Evolutionary conservation across 2,329 filamentous ascomycete species (phyloP).

Genomic region (Neonectria hederae): DNA sequence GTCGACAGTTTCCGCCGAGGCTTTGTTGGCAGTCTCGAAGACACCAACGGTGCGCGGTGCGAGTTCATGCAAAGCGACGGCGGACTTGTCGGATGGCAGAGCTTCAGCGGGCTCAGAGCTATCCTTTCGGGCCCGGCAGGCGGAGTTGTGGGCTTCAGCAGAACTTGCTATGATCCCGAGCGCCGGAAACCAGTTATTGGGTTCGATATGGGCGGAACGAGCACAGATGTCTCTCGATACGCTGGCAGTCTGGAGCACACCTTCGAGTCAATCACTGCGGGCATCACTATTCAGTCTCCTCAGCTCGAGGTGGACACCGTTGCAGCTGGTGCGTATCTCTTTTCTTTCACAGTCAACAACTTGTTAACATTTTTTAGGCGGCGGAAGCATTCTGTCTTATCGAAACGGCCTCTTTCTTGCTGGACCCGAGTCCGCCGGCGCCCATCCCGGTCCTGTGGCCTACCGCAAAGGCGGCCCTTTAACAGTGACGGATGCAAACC

Average conservation of each 20-base stretch:
- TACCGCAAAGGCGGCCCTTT: constrained; percentile 76
- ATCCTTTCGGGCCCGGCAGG: constrained; percentile 79
- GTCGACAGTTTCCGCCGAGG: constrained; percentile 37
- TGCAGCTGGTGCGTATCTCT: constrained; percentile 3
- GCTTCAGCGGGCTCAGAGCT: constrained; percentile 74
- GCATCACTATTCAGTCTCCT: constrained; percentile 80
- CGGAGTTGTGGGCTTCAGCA: constrained; percentile 78
- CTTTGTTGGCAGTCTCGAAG: constrained; percentile 49
- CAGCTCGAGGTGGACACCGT: constrained; percentile 82
- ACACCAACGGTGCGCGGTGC: constrained; percentile 24
- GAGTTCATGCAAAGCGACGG: constrained; percentile 61
- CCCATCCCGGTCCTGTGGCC: constrained; percentile 76
- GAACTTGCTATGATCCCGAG: constrained; percentile 75
- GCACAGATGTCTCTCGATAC: constrained; percentile 78
- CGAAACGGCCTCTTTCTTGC: constrained; percentile 78
- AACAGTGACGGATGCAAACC: constrained; percentile 77
- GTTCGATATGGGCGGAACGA: constrained; percentile 77
- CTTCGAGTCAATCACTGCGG: constrained; percentile 81
- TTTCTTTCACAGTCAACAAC: too few species aligned
- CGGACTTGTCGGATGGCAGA: constrained; percentile 62
- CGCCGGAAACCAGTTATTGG: constrained; percentile 77
- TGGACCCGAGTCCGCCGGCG: constrained; percentile 75
- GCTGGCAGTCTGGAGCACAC: constrained; percentile 55
- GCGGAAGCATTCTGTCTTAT: constrained; percentile 74
- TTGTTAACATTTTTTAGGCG: constrained; percentile 70